Percentiles rank a stretch among this genome's conserved stretches.
These are phyloP conservation scores for Lactifluus pinguis DNA, from an alignment of 768 basidiomycete species.

Conservation along the genomic window DNA sequence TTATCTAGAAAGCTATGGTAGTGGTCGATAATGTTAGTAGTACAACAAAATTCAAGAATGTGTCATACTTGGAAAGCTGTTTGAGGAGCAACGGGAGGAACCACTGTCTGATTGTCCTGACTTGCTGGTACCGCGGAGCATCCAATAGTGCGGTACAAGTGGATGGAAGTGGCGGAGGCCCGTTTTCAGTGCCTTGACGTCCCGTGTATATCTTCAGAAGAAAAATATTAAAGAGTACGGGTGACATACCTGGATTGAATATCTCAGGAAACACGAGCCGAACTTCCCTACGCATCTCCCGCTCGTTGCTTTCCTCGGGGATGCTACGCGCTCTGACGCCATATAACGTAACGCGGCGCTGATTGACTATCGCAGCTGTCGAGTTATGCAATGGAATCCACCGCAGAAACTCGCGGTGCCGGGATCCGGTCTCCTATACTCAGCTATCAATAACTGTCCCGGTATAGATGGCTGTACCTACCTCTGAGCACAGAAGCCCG, in stretches of 20 bases:
- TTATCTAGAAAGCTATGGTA: slow-evolving; percentile 6
- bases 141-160: slow-evolving; percentile 39
- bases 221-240: neutral
- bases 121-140: slow-evolving; percentile 67
- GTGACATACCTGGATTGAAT: slow-evolving; percentile 30
- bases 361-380: slow-evolving; percentile 50
- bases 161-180: slow-evolving; percentile 21
- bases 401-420: slow-evolving; percentile 59
- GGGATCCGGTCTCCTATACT: slow-evolving; percentile 39
- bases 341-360: slow-evolving; percentile 61
- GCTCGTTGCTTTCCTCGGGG: slow-evolving; percentile 62
- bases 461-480: slow-evolving; percentile 24
- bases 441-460: neutral
- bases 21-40: neutral
- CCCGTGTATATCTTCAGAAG: neutral
- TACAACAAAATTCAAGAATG: neutral
- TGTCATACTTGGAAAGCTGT: slow-evolving; percentile 37
- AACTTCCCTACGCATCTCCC: slow-evolving; percentile 63
- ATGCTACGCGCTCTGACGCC: slow-evolving; percentile 61
- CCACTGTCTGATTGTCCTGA: slow-evolving; percentile 63
- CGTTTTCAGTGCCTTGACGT: neutral
- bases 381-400: slow-evolving; percentile 64
- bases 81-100: slow-evolving; percentile 60
- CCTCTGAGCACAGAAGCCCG: slow-evolving; percentile 47
- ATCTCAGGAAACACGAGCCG: slow-evolving; percentile 53